Base-by-base conservation (phyloP, 2,329 filamentous ascomycete genomes). In the Coniochaeta sp. region DNA sequence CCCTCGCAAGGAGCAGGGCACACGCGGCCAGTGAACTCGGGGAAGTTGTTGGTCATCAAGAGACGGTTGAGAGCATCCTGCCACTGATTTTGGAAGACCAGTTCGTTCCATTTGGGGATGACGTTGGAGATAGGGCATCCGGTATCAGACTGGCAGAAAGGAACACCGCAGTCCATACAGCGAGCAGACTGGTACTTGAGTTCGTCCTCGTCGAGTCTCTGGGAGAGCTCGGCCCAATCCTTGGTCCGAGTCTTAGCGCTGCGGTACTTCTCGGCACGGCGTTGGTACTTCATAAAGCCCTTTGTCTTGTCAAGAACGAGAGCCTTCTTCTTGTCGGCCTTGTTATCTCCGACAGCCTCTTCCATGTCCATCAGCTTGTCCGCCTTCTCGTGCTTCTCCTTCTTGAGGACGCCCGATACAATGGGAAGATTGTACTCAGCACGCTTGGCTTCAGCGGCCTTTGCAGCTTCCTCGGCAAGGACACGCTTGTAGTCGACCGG, bases 111-210 rank as follows among this genome's bases (percentile, higher is more conserved):
- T 68, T 97, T 97, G 61, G 93, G 93, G 69, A 98, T 98, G 71
- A 98, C 96, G 78, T 98, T 98, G 67, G 88, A 92, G 74, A 97
- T 97, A 1, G 93, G 93, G 73, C 93, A 98, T 57, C 93, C 93
- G 64, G 90, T 92, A 68, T 98, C 93, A 22, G 92, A 96, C 75
- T 98, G 93, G 69, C 93, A 98, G 83, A 98, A 98, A 1, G 93
- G 93, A 63, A 98, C 93, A 85, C 93, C 93, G 63, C 93, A 98
- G 78, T 98, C 93, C 93, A 98, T 98, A 81, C 93, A 98, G 65
- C 93, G 90, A 63, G 93, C 93, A 55, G 92, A 89, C 76, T 98
- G 93, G 72, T 96, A 97, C 79, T 97, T 97, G 65, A 97, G 86
- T 77, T 96, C 92, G 67, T 97, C 93, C 75, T 96, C 92, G 65